Base-by-base conservation (phyloP, 192 early-diverging fungal species). In the Kickxella alabastrina region DNA sequence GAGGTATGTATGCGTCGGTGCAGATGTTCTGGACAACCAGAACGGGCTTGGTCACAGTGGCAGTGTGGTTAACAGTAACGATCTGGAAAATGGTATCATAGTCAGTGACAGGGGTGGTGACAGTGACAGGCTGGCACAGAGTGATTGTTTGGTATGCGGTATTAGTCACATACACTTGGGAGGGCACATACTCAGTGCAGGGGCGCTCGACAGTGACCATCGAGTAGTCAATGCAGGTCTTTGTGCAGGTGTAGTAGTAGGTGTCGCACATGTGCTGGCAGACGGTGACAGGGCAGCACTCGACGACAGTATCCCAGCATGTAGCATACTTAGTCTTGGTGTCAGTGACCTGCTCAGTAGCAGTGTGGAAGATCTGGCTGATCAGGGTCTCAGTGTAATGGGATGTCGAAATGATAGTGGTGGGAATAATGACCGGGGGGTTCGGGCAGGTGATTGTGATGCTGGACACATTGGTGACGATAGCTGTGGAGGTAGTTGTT, bases 1-100 rank as follows among this genome's bases (percentile, higher is more conserved):
- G 31, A 19, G 53, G 39, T 12, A 37, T 40, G 23, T 43, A 52
- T 12, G 45, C 24, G 0, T 73, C 70, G 0, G 70, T 73, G 45
- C 70, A 73, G 34, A 73, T 59, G 14, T 73, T 73, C 51, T 73
- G 70, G 8, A 73, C 70, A 13, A 73, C 70, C 1, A 73, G 59
- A 6, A 73, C 70, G 2, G 70, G 70, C 62, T 73, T 73, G 37
- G 70, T 73, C 24, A 66, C 32, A 6, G 70, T 73, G 7, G 49
- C 58, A 1, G 70, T 73, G 37, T 47, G 58, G 10, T 73, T 54
- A 27, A 66, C 63, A 2, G 70, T 73, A 25, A 73, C 70, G 8
- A 73, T 59, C 59, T 73, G 70, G 47, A 62, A 73, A 4, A 73
- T 54, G 4, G 70, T 73, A 32, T 73, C 70, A 18, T 73, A 73